These are phyloP conservation scores for Tilletia caries DNA, from an alignment of 1,284 basidiomycete species.

Conservation along the genomic window DNA sequence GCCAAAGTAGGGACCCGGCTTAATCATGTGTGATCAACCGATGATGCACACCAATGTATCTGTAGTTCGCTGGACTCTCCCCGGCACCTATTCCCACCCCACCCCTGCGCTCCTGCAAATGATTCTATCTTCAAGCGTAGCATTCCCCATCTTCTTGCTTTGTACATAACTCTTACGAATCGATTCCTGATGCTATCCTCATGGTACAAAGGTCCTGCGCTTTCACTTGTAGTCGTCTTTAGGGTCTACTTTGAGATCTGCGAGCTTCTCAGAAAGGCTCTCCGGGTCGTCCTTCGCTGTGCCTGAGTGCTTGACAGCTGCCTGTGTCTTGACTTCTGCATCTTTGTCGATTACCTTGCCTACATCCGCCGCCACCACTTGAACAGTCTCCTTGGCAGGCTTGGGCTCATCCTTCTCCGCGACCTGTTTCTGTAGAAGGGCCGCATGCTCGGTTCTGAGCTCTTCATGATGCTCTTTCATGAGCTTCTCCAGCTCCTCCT, in stretches of 20 bases:
- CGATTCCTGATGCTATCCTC: neutral
- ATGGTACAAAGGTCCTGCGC: neutral
- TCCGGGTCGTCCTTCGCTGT: too few relatives aligned
- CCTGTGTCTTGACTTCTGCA: too few relatives aligned
- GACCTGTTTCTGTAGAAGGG: neutral
- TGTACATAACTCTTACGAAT: neutral
- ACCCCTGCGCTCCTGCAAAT: too few relatives aligned
- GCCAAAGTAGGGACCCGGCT: conserved; percentile 23
- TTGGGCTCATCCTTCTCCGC: neutral
- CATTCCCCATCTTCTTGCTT: too few relatives aligned
- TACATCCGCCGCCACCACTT: conserved; percentile 6
- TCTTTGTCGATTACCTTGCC: neutral
- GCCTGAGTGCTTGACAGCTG: too few relatives aligned
- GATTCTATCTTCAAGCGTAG: too few relatives aligned
- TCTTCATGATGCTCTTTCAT: conserved; percentile 5
- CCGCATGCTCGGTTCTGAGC: conserved; percentile 2
- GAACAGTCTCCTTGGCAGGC: neutral
- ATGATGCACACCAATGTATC: too few relatives aligned
- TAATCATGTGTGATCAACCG: too few relatives aligned
- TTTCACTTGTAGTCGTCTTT: neutral
- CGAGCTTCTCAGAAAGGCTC: neutral
- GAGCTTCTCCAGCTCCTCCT: conserved; percentile 15
- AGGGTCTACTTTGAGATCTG: neutral
- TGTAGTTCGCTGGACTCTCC: too few relatives aligned
- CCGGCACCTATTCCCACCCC: too few relatives aligned